These are phyloP conservation scores for Coemansia guatemalensis DNA, from an alignment of 192 early-diverging fungal genomes.

Conservation along the genomic window DNA sequence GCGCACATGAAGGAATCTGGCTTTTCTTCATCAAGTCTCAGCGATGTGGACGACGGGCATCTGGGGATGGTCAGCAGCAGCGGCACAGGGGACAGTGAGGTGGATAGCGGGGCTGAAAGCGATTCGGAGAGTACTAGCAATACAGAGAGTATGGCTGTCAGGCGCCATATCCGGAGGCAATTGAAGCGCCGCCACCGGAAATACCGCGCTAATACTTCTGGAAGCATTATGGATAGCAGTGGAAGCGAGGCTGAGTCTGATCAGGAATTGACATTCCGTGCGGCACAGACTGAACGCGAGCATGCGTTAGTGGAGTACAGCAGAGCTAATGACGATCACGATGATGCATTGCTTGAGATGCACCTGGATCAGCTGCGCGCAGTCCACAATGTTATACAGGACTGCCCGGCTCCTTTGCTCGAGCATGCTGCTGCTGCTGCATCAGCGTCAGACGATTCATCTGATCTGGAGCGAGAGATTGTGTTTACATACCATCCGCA, in stretches of 20 bases:
- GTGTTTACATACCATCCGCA: slow-evolving; percentile 34
- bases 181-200: neutral
- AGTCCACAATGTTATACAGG: slow-evolving; percentile 44
- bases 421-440: slow-evolving; percentile 14
- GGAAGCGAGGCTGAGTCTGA: slow-evolving; percentile 29
- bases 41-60: slow-evolving; percentile 41
- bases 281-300: slow-evolving; percentile 34
- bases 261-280: slow-evolving; percentile 46
- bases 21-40: slow-evolving; percentile 43
- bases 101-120: slow-evolving; percentile 46
- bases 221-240: neutral
- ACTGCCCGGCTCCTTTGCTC: slow-evolving; percentile 31
- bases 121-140: slow-evolving; percentile 32
- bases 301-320: slow-evolving; percentile 25
- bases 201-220: neutral
- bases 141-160: neutral
- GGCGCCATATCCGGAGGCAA: neutral
- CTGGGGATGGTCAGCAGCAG: slow-evolving; percentile 20
- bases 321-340: slow-evolving; percentile 22
- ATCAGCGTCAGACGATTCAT: slow-evolving; percentile 11
- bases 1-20: slow-evolving; percentile 22
- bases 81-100: slow-evolving; percentile 2
- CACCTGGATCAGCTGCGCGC: slow-evolving; percentile 50
- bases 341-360: slow-evolving; percentile 45
- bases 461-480: slow-evolving; percentile 24